These are phyloP conservation scores for Sphaerulina musiva DNA, from an alignment of 2,329 filamentous ascomycete species.

Conservation along the genomic window DNA sequence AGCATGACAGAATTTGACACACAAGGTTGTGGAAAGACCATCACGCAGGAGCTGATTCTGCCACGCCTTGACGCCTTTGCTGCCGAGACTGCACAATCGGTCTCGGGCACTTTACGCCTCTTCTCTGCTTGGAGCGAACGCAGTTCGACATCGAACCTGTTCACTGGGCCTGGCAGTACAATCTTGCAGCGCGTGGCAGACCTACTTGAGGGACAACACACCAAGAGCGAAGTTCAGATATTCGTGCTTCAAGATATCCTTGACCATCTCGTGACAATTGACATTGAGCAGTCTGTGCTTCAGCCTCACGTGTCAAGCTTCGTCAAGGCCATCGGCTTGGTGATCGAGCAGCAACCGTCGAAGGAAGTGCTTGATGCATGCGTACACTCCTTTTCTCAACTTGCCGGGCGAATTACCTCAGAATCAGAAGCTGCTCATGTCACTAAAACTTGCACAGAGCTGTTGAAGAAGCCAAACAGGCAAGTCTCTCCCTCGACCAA, in stretches of 20 bases:
- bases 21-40: conserved; percentile 60
- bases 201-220: conserved; percentile 63
- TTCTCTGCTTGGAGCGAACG: conserved; percentile 74
- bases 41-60: conserved; percentile 69
- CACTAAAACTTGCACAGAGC: conserved; percentile 70
- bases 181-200: conserved; percentile 67
- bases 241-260: conserved; percentile 72
- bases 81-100: conserved; percentile 77
- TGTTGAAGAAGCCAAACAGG: conserved; percentile 78
- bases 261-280: conserved; percentile 58
- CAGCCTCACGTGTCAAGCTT: conserved; percentile 62
- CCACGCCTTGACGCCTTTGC: conserved; percentile 73
- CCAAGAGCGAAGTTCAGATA: conserved; percentile 79
- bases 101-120: conserved; percentile 75
- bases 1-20: conserved; percentile 66
- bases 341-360: conserved; percentile 55
- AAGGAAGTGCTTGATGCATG: conserved; percentile 72
- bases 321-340: conserved; percentile 47
- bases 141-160: conserved; percentile 59
- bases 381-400: conserved; percentile 69
- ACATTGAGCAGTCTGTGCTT: conserved; percentile 51
- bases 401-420: conserved; percentile 63
- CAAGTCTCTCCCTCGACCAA: conserved; percentile 79
- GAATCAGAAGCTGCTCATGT: conserved; percentile 67
- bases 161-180: conserved; percentile 54